phyloP scores from a whole-genome alignment of 345 rosid species.

The Gossypium mustelinum region DNA sequence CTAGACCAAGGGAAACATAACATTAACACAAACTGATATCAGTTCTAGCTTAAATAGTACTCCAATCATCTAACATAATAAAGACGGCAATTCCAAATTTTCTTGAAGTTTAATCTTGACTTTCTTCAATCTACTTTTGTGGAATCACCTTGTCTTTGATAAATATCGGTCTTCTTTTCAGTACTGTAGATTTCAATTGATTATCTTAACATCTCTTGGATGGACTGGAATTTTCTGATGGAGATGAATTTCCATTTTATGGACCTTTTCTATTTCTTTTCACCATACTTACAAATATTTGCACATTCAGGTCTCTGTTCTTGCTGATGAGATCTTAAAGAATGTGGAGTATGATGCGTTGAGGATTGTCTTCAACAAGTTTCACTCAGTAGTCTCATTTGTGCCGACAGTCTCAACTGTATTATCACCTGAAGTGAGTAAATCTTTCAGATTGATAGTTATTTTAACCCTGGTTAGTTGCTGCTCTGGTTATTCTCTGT shows the following conservation, averaged over 20 bases:
- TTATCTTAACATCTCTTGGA: not conserved
- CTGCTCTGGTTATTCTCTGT: constrained; percentile 15
- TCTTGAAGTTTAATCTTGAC: not conserved
- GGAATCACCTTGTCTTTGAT: not conserved
- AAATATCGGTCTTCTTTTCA: not conserved
- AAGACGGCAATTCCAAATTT: not conserved
- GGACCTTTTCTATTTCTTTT: constrained; percentile 44
- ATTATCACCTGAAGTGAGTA: constrained; percentile 90
- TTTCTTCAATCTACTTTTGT: not conserved
- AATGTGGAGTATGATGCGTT: constrained; percentile 89
- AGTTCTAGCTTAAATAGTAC: not conserved
- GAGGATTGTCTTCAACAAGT: constrained; percentile 88
- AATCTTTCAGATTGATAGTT: constrained; percentile 17
- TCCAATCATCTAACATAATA: not conserved
- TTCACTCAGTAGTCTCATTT: constrained; percentile 72
- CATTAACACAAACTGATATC: not conserved
- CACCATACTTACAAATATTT: constrained; percentile 10
- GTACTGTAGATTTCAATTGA: not conserved
- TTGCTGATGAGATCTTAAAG: constrained; percentile 95
- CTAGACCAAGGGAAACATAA: not conserved
- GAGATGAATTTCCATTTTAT: not conserved
- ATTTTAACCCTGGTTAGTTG: not conserved
- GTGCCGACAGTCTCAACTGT: constrained; percentile 76
- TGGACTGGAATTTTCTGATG: constrained; percentile 3
- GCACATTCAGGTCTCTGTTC: constrained; percentile 70